Base-by-base conservation (phyloP, 257 asterid genomes). In the Avicennia marina region DNA sequence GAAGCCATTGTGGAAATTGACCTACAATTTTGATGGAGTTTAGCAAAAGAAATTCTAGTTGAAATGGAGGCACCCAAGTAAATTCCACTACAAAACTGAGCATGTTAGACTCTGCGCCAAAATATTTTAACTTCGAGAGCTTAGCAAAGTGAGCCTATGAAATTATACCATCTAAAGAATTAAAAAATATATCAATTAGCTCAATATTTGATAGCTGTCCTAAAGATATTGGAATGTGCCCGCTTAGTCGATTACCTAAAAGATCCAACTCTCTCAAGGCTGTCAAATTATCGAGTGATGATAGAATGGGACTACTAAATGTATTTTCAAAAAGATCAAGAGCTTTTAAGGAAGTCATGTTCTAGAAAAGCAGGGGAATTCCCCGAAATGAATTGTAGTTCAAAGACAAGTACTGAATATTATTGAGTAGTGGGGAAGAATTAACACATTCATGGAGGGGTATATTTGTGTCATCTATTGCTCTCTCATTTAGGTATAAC, bases 1-100 rank as follows among this genome's bases (percentile, higher is more conserved):
- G 64, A 40, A 65, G 34, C 64, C 71, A 65, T 18, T 47, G 31
- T 25, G 71, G 60, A 17, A 65, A 47, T 7, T 38, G 46, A 13
- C 64, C 70, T 47, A 53, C 64, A 19, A 65, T n/a, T 56, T 13
- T 17, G 29, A 24, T 31, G 20, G 61, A 55, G 0, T 18, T 4
- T 15, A 38, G 1, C 2, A 0, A 1, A 5, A 55, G 48, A 0
- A 0, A 0, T 6, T 20, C 4, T 19, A 55, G 36, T 38, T 38
- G 61, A 55, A 55, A 55, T 12, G 33, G 48, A 12, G 61, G 61
- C 11, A 24, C 22, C 61, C 61, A 55, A 7, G 34, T 47, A 19
- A n/a, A 11, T 12, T 34, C 22, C 46, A 55, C 48, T 6, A 11
- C 12, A 7, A 34, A n/a, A 32, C 12, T 38, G 7, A 40, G 17